These are phyloP conservation scores for Pichia californica DNA, from an alignment of 805 yeast genomes.

Conservation along the genomic window DNA sequence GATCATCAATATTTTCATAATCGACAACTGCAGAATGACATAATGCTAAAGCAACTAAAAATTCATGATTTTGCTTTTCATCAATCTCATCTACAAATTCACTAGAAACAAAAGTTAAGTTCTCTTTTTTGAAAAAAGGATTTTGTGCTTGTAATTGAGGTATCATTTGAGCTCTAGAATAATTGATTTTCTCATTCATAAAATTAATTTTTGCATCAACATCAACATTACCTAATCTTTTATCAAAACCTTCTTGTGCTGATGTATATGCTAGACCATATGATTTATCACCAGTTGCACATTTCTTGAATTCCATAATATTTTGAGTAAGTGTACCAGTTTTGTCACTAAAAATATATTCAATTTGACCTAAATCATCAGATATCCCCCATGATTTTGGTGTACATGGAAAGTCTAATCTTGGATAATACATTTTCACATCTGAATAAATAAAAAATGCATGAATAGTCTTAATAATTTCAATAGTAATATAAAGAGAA, in stretches of 20 bases:
- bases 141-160: constrained; percentile 30
- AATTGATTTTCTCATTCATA: constrained; percentile 35
- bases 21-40: constrained; percentile 62
- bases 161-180: constrained; percentile 45
- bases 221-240: constrained; percentile 52
- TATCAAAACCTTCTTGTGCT: constrained; percentile 66
- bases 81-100: constrained; percentile 49
- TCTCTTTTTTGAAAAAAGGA: constrained; percentile 40
- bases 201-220: constrained; percentile 41
- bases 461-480: constrained; percentile 70
- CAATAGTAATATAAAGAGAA: constrained; percentile 71
- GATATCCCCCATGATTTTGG: constrained; percentile 82
- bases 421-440: constrained; percentile 59
- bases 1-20: constrained; percentile 3
- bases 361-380: constrained; percentile 80
- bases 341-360: constrained; percentile 75
- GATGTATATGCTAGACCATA: constrained; percentile 77
- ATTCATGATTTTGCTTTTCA: constrained; percentile 40
- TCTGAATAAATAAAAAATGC: constrained; percentile 73
- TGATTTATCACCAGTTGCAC: constrained; percentile 58
- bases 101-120: constrained; percentile 57
- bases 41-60: constrained; percentile 60
- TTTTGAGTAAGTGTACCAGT: constrained; percentile 83
- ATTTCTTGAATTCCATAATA: constrained; percentile 75
- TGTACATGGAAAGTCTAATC: constrained; percentile 65